Conservation (phyloP, 2,329 filamentous ascomycete genomes). For the Pseudofabraea citricarpa region DNA sequence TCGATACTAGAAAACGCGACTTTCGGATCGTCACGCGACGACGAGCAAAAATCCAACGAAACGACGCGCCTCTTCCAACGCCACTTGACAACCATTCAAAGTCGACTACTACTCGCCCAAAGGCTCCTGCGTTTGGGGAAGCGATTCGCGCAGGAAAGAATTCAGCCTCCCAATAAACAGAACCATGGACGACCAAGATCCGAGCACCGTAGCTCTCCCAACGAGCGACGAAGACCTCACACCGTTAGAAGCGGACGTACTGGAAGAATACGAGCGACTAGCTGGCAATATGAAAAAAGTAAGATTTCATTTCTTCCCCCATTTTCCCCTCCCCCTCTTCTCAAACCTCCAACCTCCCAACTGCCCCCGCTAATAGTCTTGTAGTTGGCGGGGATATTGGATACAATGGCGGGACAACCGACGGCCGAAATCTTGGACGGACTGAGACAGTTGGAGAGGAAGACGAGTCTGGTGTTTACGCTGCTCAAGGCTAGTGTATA, state of each 20-base stretch:
- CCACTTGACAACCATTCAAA: too few species aligned
- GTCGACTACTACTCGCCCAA: too few species aligned
- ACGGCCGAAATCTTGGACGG: constrained; percentile 82
- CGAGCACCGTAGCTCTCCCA: constrained; percentile 7
- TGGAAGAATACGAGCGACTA: constrained; percentile 88
- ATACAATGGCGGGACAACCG: constrained; percentile 62
- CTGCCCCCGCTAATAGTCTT: not conserved
- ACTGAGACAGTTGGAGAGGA: constrained; percentile 82
- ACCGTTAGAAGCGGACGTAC: constrained; percentile 85
- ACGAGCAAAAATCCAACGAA: too few species aligned
- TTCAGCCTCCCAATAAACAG: not conserved
- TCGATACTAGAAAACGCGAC: too few species aligned
- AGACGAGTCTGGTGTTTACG: constrained; percentile 92
- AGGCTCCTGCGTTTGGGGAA: too few species aligned
- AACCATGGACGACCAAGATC: constrained; percentile 15
- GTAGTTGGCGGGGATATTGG: constrained; percentile 56
- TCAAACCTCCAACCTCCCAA: not conserved
- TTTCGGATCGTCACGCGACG: too few species aligned
- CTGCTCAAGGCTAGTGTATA: constrained; percentile 97
- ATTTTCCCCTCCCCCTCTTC: not conserved
- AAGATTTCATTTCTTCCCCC: constrained; percentile 15
- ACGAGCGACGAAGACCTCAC: constrained; percentile 51
- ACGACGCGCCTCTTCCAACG: too few species aligned
- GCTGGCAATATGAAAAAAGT: constrained; percentile 91
- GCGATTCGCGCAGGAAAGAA: too few species aligned